These are phyloP conservation scores for Cladosporium sp. DNA, from an alignment of 2,329 filamentous ascomycete species.

Conservation along the genomic window DNA sequence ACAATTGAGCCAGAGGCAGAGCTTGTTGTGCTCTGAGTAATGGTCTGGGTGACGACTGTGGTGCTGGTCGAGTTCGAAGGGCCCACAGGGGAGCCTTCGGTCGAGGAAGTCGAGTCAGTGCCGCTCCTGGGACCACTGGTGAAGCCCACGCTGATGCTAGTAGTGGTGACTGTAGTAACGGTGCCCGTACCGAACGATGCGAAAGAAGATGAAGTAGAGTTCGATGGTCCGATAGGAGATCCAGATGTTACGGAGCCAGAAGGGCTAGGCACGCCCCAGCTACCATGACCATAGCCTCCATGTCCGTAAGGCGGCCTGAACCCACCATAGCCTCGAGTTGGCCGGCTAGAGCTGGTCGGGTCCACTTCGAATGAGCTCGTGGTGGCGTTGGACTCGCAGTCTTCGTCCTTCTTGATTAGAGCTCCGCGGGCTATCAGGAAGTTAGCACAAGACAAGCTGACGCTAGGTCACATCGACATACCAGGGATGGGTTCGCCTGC, in stretches of 20 bases:
- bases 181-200: not conserved
- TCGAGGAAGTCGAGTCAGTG: slow-evolving; percentile 16
- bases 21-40: slow-evolving; percentile 8
- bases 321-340: slow-evolving; percentile 17
- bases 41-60: slow-evolving; percentile 12
- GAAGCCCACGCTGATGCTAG: slow-evolving; percentile 4
- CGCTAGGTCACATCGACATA: slow-evolving; percentile 3
- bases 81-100: slow-evolving; percentile 19
- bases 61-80: slow-evolving; percentile 6
- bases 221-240: slow-evolving; percentile 4
- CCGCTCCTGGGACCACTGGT: slow-evolving; percentile 17
- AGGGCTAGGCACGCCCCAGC: slow-evolving; percentile 8
- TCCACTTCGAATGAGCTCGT: slow-evolving; percentile 16
- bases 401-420: slow-evolving; percentile 22
- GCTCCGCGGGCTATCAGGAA: slow-evolving; percentile 15
- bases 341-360: slow-evolving; percentile 3
- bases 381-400: slow-evolving; percentile 20
- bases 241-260: slow-evolving; percentile 14
- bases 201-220: slow-evolving; percentile 7
- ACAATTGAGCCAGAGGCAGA: not conserved
- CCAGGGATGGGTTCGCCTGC: slow-evolving; percentile 20
- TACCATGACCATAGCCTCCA: slow-evolving; percentile 5
- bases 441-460: slow-evolving; percentile 8
- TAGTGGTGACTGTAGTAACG: not conserved
- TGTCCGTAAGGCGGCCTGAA: slow-evolving; percentile 17